Base-by-base conservation (phyloP, 768 basidiomycete genomes). In the Phanerochaete carnosa region DNA sequence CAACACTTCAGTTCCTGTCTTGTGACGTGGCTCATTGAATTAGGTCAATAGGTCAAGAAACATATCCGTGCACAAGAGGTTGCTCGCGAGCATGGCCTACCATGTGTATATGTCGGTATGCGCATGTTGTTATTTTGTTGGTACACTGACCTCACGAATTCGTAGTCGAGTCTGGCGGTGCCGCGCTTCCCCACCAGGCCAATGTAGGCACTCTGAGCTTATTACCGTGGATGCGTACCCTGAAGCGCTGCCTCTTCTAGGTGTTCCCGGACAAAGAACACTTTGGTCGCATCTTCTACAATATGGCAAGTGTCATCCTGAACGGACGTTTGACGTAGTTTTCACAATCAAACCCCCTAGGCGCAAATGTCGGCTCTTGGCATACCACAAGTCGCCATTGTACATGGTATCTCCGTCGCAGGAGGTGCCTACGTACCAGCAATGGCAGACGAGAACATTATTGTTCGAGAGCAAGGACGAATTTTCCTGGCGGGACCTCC, bases 401-500 rank as follows among this genome's bases (percentile, higher is more conserved):
- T 98, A 2, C 95, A 97, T 64, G 95, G 95, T 4, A 98, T 96
- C 68, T 92, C 90, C 45, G 94, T 97, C 19, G 95, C 95, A 55
- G 94, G 90, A 59, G 94, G 94, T 60, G 94, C 94, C 43, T 95
- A 94, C 74, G 93, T 96, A 45, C 94, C 95, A 28, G 95, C 95
- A 2, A 96, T 98, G 92, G 92, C 94, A 1, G 95, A 98, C 69
- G 92, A 95, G 74, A 95, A 93, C 64, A 82, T 94, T 66, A 95
- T 94, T 62, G 92, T 94, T 32, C 85, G 87, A 61, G 90, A 95
- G 61, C 94, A 96, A 75, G 95, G 95, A 0, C 89, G 83, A 19
- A 97, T 98, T 65, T 97, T 97, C 77, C 82, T 98, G 19, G 95
- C 95, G 15, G 95, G 95, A 0, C 95, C 95, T 12, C 95, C 95